A percentile compares a stretch with the other conserved stretches of the same genome.
Conservation (phyloP, 2,329 filamentous ascomycete genomes). For the Aureobasidium sp. region DNA sequence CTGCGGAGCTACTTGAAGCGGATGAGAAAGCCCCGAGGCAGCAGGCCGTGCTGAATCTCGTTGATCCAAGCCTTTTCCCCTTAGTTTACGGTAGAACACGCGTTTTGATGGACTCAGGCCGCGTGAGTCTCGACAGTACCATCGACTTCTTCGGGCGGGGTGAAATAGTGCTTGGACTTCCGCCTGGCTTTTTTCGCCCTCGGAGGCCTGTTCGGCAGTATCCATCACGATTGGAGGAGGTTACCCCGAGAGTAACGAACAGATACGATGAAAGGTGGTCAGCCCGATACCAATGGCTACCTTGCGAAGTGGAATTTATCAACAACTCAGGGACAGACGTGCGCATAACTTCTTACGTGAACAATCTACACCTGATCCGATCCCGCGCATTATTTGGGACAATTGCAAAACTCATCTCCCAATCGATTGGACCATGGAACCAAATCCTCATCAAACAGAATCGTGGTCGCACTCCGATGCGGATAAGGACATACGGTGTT, state of each 20-base stretch:
- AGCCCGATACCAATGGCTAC: slow-evolving; percentile 9
- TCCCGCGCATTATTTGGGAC: not conserved
- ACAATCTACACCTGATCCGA: slow-evolving; percentile 5
- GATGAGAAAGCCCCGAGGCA: not conserved
- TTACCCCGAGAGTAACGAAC: not conserved
- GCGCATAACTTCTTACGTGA: slow-evolving; percentile 13
- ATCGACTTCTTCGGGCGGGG: slow-evolving; percentile 5
- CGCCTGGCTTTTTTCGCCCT: not conserved
- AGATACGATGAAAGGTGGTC: not conserved
- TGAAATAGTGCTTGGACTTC: slow-evolving; percentile 1
- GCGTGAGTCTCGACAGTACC: slow-evolving; percentile 14
- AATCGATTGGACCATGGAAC: slow-evolving; percentile 11
- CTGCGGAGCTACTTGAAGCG: not conserved
- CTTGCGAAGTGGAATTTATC: slow-evolving; percentile 10
- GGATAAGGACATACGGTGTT: slow-evolving; percentile 8
- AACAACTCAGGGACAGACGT: slow-evolving; percentile 1
- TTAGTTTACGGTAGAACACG: slow-evolving; percentile 17
- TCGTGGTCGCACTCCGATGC: not conserved
- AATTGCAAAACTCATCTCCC: slow-evolving; percentile 12
- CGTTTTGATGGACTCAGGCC: slow-evolving; percentile 13
- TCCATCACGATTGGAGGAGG: not conserved
- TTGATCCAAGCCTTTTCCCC: slow-evolving; percentile 16
- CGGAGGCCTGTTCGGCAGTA: not conserved
- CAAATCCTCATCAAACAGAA: slow-evolving; percentile 3
- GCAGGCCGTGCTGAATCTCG: not conserved